Evolutionary conservation across 2,329 filamentous ascomycete genomes (phyloP).

Genomic region (Capronia americana): DNA sequence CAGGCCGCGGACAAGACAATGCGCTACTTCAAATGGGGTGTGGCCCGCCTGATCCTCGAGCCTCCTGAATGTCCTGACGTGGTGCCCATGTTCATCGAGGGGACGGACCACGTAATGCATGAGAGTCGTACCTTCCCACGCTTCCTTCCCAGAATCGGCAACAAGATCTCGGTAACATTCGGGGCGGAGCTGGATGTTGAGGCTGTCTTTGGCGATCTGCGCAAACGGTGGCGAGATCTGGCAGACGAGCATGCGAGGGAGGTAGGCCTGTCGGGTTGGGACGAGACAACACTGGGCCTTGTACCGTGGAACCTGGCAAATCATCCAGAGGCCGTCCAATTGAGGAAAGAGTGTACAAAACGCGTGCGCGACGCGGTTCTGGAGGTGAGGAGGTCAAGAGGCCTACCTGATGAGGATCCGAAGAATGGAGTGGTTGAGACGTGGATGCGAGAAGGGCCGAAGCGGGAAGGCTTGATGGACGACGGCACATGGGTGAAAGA

Average conservation of each 20-base stretch:
- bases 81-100: slow-evolving; percentile 93
- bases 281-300: slow-evolving; percentile 57
- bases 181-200: slow-evolving; percentile 79
- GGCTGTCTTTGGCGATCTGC: slow-evolving; percentile 75
- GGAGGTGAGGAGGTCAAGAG: slow-evolving; percentile 73
- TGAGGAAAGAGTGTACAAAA: slow-evolving; percentile 80
- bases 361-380: slow-evolving; percentile 80
- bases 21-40: slow-evolving; percentile 98
- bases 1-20: slow-evolving; percentile 74
- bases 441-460: slow-evolving; percentile 68
- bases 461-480: slow-evolving; percentile 63
- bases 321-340: slow-evolving; percentile 73
- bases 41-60: slow-evolving; percentile 89
- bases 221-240: slow-evolving; percentile 74
- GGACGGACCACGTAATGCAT: slow-evolving; percentile 85
- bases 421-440: slow-evolving; percentile 79
- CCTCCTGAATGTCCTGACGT: slow-evolving; percentile 85
- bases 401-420: slow-evolving; percentile 80
- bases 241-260: slow-evolving; percentile 40
- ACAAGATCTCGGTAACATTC: slow-evolving; percentile 75
- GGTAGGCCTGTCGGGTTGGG: slow-evolving; percentile 30
- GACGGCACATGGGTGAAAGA: slow-evolving; percentile 65
- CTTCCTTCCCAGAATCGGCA: slow-evolving; percentile 76
- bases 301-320: slow-evolving; percentile 70
- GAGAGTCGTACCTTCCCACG: slow-evolving; percentile 80